Percentiles rank a stretch among this genome's conserved stretches.
These are phyloP conservation scores for Bruguiera sexangula DNA, from an alignment of 345 rosid genomes.

Conservation along the genomic window DNA sequence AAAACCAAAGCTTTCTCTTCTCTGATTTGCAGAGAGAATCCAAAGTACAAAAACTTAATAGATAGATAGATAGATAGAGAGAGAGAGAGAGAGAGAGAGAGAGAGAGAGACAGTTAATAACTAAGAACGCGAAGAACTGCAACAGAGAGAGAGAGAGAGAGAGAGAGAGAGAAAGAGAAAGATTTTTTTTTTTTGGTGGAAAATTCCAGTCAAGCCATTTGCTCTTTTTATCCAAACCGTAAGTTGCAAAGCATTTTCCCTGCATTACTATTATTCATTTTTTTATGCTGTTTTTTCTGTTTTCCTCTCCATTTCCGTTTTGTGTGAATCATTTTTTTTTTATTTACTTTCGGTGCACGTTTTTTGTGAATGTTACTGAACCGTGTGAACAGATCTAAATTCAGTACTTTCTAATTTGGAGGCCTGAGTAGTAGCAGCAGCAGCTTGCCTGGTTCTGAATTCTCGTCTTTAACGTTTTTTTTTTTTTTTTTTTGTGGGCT, in stretches of 20 bases:
- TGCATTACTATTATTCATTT: slow-evolving; percentile 15
- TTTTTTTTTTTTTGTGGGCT: slow-evolving; percentile 9
- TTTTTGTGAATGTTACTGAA: neutral
- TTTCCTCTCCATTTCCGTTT: neutral
- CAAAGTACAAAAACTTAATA: slow-evolving; percentile 31
- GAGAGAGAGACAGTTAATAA: neutral
- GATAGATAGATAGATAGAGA: too few species aligned
- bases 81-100: too few species aligned
- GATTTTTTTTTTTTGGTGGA: neutral
- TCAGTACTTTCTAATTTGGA: neutral
- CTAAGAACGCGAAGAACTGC: slow-evolving; percentile 49
- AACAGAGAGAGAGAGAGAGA: slow-evolving; percentile 26
- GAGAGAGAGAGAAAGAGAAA: too few species aligned
- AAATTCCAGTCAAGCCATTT: slow-evolving; percentile 30
- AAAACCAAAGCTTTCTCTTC: slow-evolving; percentile 24
- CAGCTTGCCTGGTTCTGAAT: slow-evolving; percentile 6
- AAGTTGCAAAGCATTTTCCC: slow-evolving; percentile 30
- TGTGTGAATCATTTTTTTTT: neutral
- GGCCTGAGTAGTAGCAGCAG: slow-evolving; percentile 1
- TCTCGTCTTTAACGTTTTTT: neutral
- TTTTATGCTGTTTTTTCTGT: neutral
- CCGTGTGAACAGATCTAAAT: neutral
- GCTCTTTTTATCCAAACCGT: slow-evolving; percentile 58
- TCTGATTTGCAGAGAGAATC: slow-evolving; percentile 78
- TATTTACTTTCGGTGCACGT: too few species aligned